Percentiles rank a stretch among this genome's conserved stretches.
Evolutionary conservation across 2,329 filamentous ascomycete species (phyloP).

Genomic region (Apiospora koreana): DNA sequence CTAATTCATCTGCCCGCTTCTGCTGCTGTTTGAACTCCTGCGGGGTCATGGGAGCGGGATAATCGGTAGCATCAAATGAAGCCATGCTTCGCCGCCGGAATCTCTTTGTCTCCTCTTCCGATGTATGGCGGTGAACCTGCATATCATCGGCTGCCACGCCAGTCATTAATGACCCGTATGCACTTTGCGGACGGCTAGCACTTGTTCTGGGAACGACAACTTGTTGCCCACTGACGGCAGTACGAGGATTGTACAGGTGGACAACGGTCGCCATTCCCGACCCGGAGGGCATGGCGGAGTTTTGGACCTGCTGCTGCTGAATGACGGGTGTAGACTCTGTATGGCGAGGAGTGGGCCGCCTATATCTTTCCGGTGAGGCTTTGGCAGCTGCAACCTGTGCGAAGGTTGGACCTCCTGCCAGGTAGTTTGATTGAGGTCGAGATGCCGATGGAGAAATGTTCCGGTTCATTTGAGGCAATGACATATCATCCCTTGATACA

Average conservation of each 20-base stretch:
- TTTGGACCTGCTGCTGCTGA: slow-evolving; percentile 29
- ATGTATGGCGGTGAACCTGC: slow-evolving; percentile 56
- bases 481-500: slow-evolving; percentile 55
- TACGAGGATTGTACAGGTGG: slow-evolving; percentile 54
- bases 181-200: slow-evolving; percentile 50
- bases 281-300: slow-evolving; percentile 48
- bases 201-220: slow-evolving; percentile 32
- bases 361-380: slow-evolving; percentile 79
- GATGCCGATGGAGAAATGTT: slow-evolving; percentile 39
- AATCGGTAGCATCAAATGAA: slow-evolving; percentile 54
- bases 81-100: slow-evolving; percentile 84
- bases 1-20: slow-evolving; percentile 20
- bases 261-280: slow-evolving; percentile 56
- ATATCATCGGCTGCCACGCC: slow-evolving; percentile 69
- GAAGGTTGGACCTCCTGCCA: slow-evolving; percentile 51
- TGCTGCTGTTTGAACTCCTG: slow-evolving; percentile 35
- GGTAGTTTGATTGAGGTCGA: slow-evolving; percentile 45
- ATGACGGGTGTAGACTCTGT: slow-evolving; percentile 45
- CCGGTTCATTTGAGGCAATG: slow-evolving; percentile 44
- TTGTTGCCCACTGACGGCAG: slow-evolving; percentile 35
- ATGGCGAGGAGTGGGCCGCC: slow-evolving; percentile 63
- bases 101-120: slow-evolving; percentile 70
- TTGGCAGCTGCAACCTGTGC: slow-evolving; percentile 62
- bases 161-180: slow-evolving; percentile 43
- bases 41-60: slow-evolving; percentile 39